These are phyloP conservation scores for Cladosporium sphaerospermum DNA, from an alignment of 2,329 filamentous ascomycete species.

Conservation along the genomic window DNA sequence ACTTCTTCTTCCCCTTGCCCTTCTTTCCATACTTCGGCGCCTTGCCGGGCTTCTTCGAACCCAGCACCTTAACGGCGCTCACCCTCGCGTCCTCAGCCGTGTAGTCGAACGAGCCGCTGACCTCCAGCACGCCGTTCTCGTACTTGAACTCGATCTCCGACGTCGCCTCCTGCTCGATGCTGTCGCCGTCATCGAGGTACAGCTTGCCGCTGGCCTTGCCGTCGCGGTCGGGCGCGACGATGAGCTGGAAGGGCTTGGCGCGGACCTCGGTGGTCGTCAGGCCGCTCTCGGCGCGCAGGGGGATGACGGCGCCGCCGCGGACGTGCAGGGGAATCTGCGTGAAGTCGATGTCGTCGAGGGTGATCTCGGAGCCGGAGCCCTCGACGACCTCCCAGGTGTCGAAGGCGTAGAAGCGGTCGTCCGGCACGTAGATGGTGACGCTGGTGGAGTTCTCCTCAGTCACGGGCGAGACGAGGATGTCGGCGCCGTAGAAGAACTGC, in stretches of 20 bases:
- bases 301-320: constrained; percentile 57
- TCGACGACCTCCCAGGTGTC: constrained; percentile 41
- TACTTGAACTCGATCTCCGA: constrained; percentile 55
- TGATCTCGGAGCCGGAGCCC: constrained; percentile 39
- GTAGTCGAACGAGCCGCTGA: constrained; percentile 49
- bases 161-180: constrained; percentile 49
- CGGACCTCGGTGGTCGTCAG: constrained; percentile 58
- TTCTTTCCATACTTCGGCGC: background rate
- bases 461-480: constrained; percentile 50
- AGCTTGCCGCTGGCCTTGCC: constrained; percentile 59
- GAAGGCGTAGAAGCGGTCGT: constrained; percentile 53
- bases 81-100: constrained; percentile 25
- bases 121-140: constrained; percentile 36
- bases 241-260: constrained; percentile 58
- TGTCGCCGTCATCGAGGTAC: constrained; percentile 70
- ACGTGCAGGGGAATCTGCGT: constrained; percentile 57
- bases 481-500: constrained; percentile 51
- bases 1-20: constrained; percentile 1
- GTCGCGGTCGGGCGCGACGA: constrained; percentile 56
- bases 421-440: constrained; percentile 48
- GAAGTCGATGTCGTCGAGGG: constrained; percentile 36
- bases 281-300: constrained; percentile 46
- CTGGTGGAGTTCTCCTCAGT: constrained; percentile 42
- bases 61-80: constrained; percentile 47
- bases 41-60: constrained; percentile 16